phyloP scores from a whole-genome alignment of 441 rosid genomes.

The Brassica balearica region DNA sequence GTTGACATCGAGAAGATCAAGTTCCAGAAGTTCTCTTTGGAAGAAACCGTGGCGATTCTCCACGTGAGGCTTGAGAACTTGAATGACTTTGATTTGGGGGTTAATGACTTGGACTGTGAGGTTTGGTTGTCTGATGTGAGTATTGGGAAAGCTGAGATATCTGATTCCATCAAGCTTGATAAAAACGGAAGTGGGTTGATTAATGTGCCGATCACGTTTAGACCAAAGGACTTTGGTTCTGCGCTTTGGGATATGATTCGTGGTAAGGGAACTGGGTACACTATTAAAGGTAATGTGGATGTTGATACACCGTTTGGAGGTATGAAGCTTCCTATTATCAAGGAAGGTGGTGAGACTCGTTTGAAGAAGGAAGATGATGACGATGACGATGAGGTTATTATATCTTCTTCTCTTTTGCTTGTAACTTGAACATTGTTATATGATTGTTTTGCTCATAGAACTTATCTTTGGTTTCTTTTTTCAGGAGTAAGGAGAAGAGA shows the following conservation, averaged over 20 bases:
- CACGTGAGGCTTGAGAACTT: slow-evolving; percentile 81
- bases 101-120: slow-evolving; percentile 82
- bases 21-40: slow-evolving; percentile 80
- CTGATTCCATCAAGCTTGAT: slow-evolving; percentile 62
- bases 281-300: slow-evolving; percentile 78
- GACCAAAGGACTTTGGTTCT: slow-evolving; percentile 94
- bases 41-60: slow-evolving; percentile 85
- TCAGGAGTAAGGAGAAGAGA: slow-evolving; percentile 31
- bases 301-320: slow-evolving; percentile 93
- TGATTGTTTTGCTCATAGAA: neutral
- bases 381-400: slow-evolving; percentile 63
- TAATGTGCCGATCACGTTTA: slow-evolving; percentile 78
- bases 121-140: slow-evolving; percentile 77
- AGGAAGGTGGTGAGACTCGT: slow-evolving; percentile 89
- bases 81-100: slow-evolving; percentile 92
- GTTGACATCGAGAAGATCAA: slow-evolving; percentile 79
- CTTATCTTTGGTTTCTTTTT: neutral
- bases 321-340: slow-evolving; percentile 91
- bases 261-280: slow-evolving; percentile 89
- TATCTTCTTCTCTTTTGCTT: slow-evolving; percentile 7
- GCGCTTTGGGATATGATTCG: slow-evolving; percentile 98
- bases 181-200: slow-evolving; percentile 68
- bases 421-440: neutral
- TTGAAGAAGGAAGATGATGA: slow-evolving; percentile 86
- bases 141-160: slow-evolving; percentile 77